A percentile compares a stretch with the other conserved stretches of the same genome.
Evolutionary conservation across 2,329 filamentous ascomycete genomes (phyloP).

Genomic region (Microdochium nivale): DNA sequence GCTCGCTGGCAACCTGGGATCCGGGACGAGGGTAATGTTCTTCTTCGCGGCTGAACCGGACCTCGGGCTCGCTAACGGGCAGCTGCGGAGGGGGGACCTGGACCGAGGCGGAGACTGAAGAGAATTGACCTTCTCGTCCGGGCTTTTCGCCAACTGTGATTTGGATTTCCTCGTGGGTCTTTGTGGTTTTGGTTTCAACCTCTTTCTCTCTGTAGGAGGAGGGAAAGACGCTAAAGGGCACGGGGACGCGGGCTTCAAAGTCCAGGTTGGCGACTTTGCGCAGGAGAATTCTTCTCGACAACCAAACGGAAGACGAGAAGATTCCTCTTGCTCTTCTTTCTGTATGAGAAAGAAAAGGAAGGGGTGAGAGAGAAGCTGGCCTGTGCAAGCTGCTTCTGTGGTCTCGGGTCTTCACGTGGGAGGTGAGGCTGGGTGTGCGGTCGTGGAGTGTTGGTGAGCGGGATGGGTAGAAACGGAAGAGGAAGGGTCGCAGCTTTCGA

Average conservation of each 20-base stretch:
- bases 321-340: slow-evolving; percentile 56
- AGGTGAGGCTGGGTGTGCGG: slow-evolving; percentile 8
- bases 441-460: slow-evolving; percentile 17
- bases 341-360: slow-evolving; percentile 31
- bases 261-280: slow-evolving; percentile 91
- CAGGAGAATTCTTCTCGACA: slow-evolving; percentile 34
- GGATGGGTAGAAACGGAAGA: slow-evolving; percentile 15
- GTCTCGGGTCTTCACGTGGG: slow-evolving; percentile 24
- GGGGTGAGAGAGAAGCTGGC: slow-evolving; percentile 27
- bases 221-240: slow-evolving; percentile 99
- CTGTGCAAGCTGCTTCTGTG: slow-evolving; percentile 19
- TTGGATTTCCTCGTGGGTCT: slow-evolving; percentile 82
- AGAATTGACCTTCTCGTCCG: slow-evolving; percentile 97
- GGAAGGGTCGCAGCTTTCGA: slow-evolving; percentile 21
- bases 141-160: slow-evolving; percentile 70
- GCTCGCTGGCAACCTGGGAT: slow-evolving; percentile 42
- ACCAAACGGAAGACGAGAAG: slow-evolving; percentile 59
- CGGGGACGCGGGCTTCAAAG: slow-evolving; percentile 99
- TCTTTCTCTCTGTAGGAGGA: slow-evolving; percentile 77
- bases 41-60: slow-evolving; percentile 71
- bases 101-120: slow-evolving; percentile 58
- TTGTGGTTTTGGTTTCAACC: slow-evolving; percentile 37
- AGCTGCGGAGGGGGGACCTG: slow-evolving; percentile 56
- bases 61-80: slow-evolving; percentile 72
- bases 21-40: slow-evolving; percentile 67